Conservation (phyloP, 2,329 filamentous ascomycete genomes). For the Mycosphaerella arachidis region DNA sequence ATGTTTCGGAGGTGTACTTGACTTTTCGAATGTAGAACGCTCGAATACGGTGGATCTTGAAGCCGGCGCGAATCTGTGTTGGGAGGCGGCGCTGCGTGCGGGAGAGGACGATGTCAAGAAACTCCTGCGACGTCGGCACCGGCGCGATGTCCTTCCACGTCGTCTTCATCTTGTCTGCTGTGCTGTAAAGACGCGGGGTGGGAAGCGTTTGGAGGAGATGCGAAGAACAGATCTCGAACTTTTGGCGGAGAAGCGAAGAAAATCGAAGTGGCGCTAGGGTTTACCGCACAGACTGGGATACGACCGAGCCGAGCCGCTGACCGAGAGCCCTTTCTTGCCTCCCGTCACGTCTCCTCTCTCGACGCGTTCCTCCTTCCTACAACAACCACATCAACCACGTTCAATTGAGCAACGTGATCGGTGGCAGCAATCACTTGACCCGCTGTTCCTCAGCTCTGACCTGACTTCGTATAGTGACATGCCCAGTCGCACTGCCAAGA, state of each 20-base stretch:
- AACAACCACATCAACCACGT: no score
- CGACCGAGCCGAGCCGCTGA: not conserved
- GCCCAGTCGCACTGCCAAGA: no score
- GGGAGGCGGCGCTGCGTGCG: constrained; percentile 88
- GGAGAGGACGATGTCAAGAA: constrained; percentile 94
- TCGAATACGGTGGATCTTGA: constrained; percentile 92
- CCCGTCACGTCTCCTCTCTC: not conserved
- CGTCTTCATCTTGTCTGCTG: constrained; percentile 49
- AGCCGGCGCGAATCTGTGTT: constrained; percentile 91
- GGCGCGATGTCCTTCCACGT: constrained; percentile 53
- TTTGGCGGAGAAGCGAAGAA: not conserved
- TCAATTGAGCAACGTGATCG: no score
- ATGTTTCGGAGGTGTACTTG: constrained; percentile 97
- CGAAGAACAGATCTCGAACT: not conserved
- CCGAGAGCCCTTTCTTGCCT: not conserved
- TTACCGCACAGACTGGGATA: not conserved
- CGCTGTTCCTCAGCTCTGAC: no score
- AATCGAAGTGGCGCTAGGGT: not conserved
- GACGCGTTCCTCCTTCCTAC: not conserved
- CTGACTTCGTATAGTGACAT: no score
- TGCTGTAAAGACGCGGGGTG: not conserved
- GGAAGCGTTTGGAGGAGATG: not conserved
- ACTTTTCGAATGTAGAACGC: constrained; percentile 96
- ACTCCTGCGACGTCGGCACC: constrained; percentile 82
- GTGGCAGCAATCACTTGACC: no score